These are phyloP conservation scores for Alternaria burnsii DNA, from an alignment of 2,329 filamentous ascomycete genomes.

Conservation along the genomic window DNA sequence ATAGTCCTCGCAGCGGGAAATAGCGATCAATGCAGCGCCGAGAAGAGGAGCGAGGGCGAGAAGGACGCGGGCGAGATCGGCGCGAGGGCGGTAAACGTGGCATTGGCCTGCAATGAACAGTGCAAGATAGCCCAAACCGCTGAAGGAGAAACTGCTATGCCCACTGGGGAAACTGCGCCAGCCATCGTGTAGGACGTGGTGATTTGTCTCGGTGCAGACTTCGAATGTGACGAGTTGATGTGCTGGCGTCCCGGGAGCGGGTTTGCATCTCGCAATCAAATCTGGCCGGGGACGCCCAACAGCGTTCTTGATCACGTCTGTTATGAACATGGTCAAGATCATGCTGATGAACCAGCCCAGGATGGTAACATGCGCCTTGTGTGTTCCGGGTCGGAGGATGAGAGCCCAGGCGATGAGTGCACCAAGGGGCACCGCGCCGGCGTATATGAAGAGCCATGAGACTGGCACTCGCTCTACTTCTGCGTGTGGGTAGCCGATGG, in stretches of 20 bases:
- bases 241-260: slow-evolving; percentile 64
- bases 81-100: slow-evolving; percentile 65
- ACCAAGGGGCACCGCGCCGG: slow-evolving; percentile 73
- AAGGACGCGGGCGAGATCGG: slow-evolving; percentile 64
- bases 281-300: slow-evolving; percentile 87
- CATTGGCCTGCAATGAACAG: slow-evolving; percentile 74
- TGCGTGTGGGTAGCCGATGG: slow-evolving; percentile 87
- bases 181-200: slow-evolving; percentile 78
- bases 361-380: slow-evolving; percentile 86
- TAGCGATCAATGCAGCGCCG: slow-evolving; percentile 67
- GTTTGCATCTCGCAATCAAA: slow-evolving; percentile 85
- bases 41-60: slow-evolving; percentile 65
- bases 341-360: slow-evolving; percentile 79
- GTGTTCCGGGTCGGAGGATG: slow-evolving; percentile 67
- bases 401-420: slow-evolving; percentile 73
- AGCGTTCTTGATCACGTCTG: slow-evolving; percentile 86
- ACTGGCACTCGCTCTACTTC: slow-evolving; percentile 83
- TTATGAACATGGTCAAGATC: slow-evolving; percentile 80
- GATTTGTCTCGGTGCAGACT: slow-evolving; percentile 76
- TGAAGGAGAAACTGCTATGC: slow-evolving; percentile 81
- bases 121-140: slow-evolving; percentile 77
- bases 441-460: slow-evolving; percentile 79
- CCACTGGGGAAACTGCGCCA: slow-evolving; percentile 86
- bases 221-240: slow-evolving; percentile 67
- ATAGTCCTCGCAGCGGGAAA: slow-evolving; percentile 70